Evolutionary conservation across 2,329 filamentous ascomycete genomes (phyloP).

Genomic region (Falciphora oryzae): DNA sequence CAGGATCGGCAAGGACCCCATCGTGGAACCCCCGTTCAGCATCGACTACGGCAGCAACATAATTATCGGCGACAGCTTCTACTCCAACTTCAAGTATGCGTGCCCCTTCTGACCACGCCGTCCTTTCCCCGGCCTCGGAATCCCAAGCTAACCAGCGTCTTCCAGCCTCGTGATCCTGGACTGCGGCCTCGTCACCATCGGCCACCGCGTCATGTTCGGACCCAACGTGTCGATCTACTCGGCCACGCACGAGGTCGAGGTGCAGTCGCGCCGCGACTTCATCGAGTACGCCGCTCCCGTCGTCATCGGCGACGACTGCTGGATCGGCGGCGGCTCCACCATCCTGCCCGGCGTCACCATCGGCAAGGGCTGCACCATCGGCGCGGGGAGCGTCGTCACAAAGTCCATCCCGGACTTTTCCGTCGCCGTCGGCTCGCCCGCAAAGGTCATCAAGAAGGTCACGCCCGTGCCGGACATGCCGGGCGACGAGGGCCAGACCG

Average conservation of each 20-base stretch:
- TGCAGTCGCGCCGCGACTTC: slow-evolving; percentile 39
- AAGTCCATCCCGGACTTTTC: slow-evolving; percentile 41
- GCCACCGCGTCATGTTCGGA: slow-evolving; percentile 64
- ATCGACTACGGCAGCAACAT: slow-evolving; percentile 65
- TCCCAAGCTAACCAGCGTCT: too few species aligned
- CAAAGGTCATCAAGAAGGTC: slow-evolving; percentile 42
- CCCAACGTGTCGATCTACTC: slow-evolving; percentile 67
- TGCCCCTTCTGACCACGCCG: neutral
- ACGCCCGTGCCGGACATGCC: slow-evolving; percentile 8
- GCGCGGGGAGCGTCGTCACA: slow-evolving; percentile 44
- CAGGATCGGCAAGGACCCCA: slow-evolving; percentile 42
- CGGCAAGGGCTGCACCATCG: slow-evolving; percentile 45
- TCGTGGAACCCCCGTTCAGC: slow-evolving; percentile 55
- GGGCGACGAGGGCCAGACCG: neutral
- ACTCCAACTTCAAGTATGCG: slow-evolving; percentile 49
- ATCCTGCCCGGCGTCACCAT: slow-evolving; percentile 49
- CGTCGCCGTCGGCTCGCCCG: slow-evolving; percentile 43
- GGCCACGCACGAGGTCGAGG: slow-evolving; percentile 65
- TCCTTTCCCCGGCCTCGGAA: neutral
- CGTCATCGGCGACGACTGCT: slow-evolving; percentile 47
- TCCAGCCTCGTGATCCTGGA: neutral
- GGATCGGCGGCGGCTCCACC: slow-evolving; percentile 44
- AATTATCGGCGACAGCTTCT: slow-evolving; percentile 55
- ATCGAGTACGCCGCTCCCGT: slow-evolving; percentile 43
- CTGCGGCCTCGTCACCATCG: slow-evolving; percentile 57